Conservation (phyloP, 2,329 filamentous ascomycete species). For the Sporothrix sp. region DNA sequence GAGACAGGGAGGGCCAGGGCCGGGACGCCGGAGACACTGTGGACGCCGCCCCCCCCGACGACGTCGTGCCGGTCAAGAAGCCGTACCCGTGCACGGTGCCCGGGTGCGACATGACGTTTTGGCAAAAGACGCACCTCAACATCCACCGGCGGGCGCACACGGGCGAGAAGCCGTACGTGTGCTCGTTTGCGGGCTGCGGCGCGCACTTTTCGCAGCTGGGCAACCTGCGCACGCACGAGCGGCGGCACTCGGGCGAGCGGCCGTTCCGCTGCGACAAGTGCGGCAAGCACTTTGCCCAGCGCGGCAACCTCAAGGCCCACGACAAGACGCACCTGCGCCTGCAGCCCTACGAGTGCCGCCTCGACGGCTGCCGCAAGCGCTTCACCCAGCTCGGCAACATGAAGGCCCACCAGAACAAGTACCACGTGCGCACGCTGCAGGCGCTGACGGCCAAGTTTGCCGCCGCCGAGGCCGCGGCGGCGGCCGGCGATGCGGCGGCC, state of each 20-base stretch:
- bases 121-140: slow-evolving; percentile 85
- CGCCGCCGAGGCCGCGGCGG: slow-evolving; percentile 46
- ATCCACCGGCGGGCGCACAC: slow-evolving; percentile 86
- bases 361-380: slow-evolving; percentile 76
- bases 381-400: slow-evolving; percentile 89
- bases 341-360: slow-evolving; percentile 70
- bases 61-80: slow-evolving; percentile 13
- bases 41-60: slow-evolving; percentile 2
- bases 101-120: slow-evolving; percentile 72
- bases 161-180: slow-evolving; percentile 79
- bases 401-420: slow-evolving; percentile 94
- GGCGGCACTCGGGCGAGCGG: slow-evolving; percentile 77
- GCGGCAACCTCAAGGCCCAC: slow-evolving; percentile 77
- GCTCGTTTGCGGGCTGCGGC: slow-evolving; percentile 41
- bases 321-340: slow-evolving; percentile 67
- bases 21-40: background rate
- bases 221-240: slow-evolving; percentile 85
- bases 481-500: slow-evolving; percentile 52
- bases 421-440: slow-evolving; percentile 66
- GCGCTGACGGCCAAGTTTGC: slow-evolving; percentile 63
- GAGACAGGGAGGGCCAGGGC: background rate
- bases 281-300: slow-evolving; percentile 73
- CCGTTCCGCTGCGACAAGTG: slow-evolving; percentile 74
- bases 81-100: slow-evolving; percentile 53
- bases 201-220: slow-evolving; percentile 81